Base-by-base conservation (phyloP, 345 rosid genomes). In the Gossypium turneri region DNA sequence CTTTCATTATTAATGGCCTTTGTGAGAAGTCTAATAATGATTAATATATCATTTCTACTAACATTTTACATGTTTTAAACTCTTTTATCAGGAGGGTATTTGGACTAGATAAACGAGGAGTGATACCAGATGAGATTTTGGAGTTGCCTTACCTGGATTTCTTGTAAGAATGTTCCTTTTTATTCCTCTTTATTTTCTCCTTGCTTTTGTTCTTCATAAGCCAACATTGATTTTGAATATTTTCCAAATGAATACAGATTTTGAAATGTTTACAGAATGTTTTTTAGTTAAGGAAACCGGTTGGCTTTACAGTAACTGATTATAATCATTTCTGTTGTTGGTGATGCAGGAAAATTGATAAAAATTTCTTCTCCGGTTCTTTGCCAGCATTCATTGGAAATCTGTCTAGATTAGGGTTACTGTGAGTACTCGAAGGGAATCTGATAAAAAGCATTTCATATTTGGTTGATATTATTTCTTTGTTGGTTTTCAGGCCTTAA, bases 301-400 rank as follows among this genome's bases (percentile, higher is more conserved):
- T 12, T 12, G 7, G 57, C 15, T 47, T 67, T 25, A 8, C 15
- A 0, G 44, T 27, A 69, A 51, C 44, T 10, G 9, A 29, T 27
- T 10, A 9, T n/a, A 52, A 29, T 52, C 17, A 22, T 3, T 68
- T 22, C 9, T 71, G 17, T 74, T 66, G 56, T 69, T 45, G 61
- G 17, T 73, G 55, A 64, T 73, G 80, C 43, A 83, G 84, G 75
- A 81, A 81, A 66, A 48, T 83, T 48, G 84, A 83, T 65, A 76
- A 63, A 27, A 83, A 83, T 72, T 81, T 65, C 73, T 79, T 83
- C 77, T 70, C 73, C 1, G 82, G 86, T 48, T 81, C 77, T 22
- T 79, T 83, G 67, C 86, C 86, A 24, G 66, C 79, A 3, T 78
- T 83, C 27, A 50, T 83, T 62, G 86, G 79, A 64, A 81, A 81